Conservation (phyloP, 371 early-diverging fungal genomes). For the Quaeritorhiza haematococci region DNA sequence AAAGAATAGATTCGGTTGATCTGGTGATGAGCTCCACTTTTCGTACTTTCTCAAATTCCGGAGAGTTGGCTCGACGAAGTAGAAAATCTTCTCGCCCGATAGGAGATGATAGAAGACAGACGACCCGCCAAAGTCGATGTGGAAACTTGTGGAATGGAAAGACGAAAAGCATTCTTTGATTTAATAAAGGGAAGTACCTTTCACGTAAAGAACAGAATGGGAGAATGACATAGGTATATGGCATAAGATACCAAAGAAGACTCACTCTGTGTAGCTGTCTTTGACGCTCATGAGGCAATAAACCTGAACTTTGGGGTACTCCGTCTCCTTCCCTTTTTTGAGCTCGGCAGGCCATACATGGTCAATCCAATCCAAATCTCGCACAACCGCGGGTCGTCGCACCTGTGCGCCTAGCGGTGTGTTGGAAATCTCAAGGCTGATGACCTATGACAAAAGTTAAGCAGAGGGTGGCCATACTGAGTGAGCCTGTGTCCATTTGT, state of each 20-base stretch:
- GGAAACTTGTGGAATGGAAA: not conserved
- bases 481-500: too few species aligned
- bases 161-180: not conserved
- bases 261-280: conserved; percentile 83
- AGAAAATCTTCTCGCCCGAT: conserved; percentile 79
- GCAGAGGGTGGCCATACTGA: not conserved
- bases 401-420: conserved; percentile 63
- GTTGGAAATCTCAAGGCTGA: conserved; percentile 78
- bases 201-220: not conserved
- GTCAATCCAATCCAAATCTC: conserved; percentile 84
- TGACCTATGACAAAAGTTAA: conserved; percentile 41
- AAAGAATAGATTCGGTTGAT: conserved; percentile 72
- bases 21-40: conserved; percentile 78
- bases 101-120: conserved; percentile 80
- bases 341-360: conserved; percentile 71
- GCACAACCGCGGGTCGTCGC: conserved; percentile 68
- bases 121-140: conserved; percentile 79
- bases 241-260: not conserved
- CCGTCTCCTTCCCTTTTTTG: conserved; percentile 36
- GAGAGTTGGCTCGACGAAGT: conserved; percentile 79
- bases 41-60: conserved; percentile 79
- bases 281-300: conserved; percentile 89
- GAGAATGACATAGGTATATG: not conserved
- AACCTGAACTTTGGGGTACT: conserved; percentile 78
- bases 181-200: not conserved